These are phyloP conservation scores for Monosporascus sp. DNA, from an alignment of 2,329 filamentous ascomycete species.

Conservation along the genomic window DNA sequence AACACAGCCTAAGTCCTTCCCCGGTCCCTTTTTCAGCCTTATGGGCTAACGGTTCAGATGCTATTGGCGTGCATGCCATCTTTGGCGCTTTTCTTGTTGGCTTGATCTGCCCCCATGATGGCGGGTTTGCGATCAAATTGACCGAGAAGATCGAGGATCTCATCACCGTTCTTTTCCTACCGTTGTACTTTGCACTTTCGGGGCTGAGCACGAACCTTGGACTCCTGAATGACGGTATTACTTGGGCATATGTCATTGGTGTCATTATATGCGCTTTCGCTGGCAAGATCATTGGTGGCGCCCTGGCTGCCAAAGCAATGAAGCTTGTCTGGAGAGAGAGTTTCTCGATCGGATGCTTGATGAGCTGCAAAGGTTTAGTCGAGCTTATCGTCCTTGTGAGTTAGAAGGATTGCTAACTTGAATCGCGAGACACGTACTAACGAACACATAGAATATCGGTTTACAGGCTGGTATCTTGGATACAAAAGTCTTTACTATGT, in stretches of 20 bases:
- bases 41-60: slow-evolving; percentile 48
- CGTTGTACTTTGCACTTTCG: slow-evolving; percentile 89
- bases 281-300: slow-evolving; percentile 79
- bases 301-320: slow-evolving; percentile 68
- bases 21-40: background rate
- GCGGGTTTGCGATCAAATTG: slow-evolving; percentile 83
- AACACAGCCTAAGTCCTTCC: background rate
- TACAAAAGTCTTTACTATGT: slow-evolving; percentile 69
- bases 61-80: slow-evolving; percentile 90
- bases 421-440: slow-evolving; percentile 7
- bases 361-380: slow-evolving; percentile 95
- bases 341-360: slow-evolving; percentile 79
- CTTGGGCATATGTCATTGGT: slow-evolving; percentile 86
- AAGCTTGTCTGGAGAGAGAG: slow-evolving; percentile 88
- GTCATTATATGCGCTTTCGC: slow-evolving; percentile 77
- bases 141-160: slow-evolving; percentile 95
- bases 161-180: slow-evolving; percentile 75
- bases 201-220: slow-evolving; percentile 85
- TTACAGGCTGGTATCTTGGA: slow-evolving; percentile 68
- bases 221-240: slow-evolving; percentile 71
- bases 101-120: slow-evolving; percentile 83
- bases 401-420: slow-evolving; percentile 9
- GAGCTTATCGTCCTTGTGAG: slow-evolving; percentile 88
- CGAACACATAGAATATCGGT: slow-evolving; percentile 53
- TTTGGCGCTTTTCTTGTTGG: slow-evolving; percentile 91